Base-by-base conservation (phyloP, 2,329 filamentous ascomycete species). In the Pleomassaria siparia region DNA sequence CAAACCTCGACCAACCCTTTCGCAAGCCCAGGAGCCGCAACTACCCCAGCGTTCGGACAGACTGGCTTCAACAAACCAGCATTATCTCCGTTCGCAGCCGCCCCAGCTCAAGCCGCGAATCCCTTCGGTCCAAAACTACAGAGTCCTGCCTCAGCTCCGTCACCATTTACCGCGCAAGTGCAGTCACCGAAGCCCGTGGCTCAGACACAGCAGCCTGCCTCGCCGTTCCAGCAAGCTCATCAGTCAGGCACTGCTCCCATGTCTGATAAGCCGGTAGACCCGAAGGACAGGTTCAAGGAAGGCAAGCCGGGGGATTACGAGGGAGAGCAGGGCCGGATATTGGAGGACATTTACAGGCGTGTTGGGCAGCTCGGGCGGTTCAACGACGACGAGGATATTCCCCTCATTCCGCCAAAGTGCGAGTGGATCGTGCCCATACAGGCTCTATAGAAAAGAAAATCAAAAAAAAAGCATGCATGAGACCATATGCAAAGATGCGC, bases 391-490 rank as follows among this genome's bases (percentile, higher is more conserved):
- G 86, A 85, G 0, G 60, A 84, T 6, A 87, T 96, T 74, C 91
- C 91, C 0, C 79, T 87, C 58, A 73, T 90, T 37, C 89, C 91
- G 16, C 91, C 91, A 0, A 85, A 85, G 70, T 78, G 83, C 51
- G 89, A 92, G 62, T 92, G 85, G 77, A 85, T 84, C 55, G 71
- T 56, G 36, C 45, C 41, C 9, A 24, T 47, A 10, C 24, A 40
- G 2, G 9, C 22, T 43, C n/a, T 44, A 30, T 21, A 22, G 22
- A 18, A 20, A 24, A n/a, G n/a, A n/a, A n/a, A n/a, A n/a, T n/a
- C n/a, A n/a, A n/a, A n/a, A n/a, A n/a, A n/a, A n/a, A n/a, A n/a
- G n/a, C n/a, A n/a, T n/a, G n/a, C n/a, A n/a, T n/a, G n/a, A n/a
- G n/a, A n/a, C n/a, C n/a, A n/a, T n/a, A n/a, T n/a, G n/a, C n/a